Base-by-base conservation (phyloP, 2,329 filamentous ascomycete genomes). In the Microcyclospora tardicrescens region DNA sequence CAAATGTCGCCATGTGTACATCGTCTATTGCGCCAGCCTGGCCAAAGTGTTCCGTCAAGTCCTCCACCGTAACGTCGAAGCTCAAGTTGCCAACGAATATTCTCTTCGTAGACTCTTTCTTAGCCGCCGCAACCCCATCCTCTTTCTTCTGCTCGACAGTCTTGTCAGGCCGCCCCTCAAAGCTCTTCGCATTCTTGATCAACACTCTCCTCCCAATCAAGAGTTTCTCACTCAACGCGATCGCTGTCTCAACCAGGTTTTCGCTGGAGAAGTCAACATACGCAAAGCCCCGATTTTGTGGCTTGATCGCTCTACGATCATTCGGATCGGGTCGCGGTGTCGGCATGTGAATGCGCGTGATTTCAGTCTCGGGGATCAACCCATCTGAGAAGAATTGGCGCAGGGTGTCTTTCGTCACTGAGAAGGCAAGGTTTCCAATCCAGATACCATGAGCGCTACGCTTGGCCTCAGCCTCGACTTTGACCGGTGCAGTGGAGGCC, bases 391-490 rank as follows among this genome's bases (percentile, higher is more conserved):
- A 66, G 72, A 93, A 96, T 43, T 72, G 73, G 53, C 80, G 78
- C 35, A 98, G 66, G 45, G 85, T 78, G 10, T 75, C 67, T 42
- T 81, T 77, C 33, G 81, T 91, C 31, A 81, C 69, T 34, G 74
- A 76, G 68, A 89, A 98, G n/a, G 82, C 76, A 45, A 98, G 65
- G 62, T 98, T 98, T 52, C 93, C 91, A 51, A 98, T 84, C 91
- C 91, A 98, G 48, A 98, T 76, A 45, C 86, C 84, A 61, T 85
- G 78, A 13, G 83, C 77, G 9, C 85, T 91, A 43, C 84, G 79
- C 50, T 68, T 64, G 39, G 63, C 45, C 19, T 24, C 19, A 34
- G 24, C 45, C 34, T 35, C 38, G 15, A 28, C 35, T 8, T 24
- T 24, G 19, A 24, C 19, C 4, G 19, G 19, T n/a, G 36, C 33